A percentile compares a stretch with the other conserved stretches of the same genome.
Evolutionary conservation across 1,284 basidiomycete species (phyloP).

Genomic region (Erythrobasidium hasegawianum): DNA sequence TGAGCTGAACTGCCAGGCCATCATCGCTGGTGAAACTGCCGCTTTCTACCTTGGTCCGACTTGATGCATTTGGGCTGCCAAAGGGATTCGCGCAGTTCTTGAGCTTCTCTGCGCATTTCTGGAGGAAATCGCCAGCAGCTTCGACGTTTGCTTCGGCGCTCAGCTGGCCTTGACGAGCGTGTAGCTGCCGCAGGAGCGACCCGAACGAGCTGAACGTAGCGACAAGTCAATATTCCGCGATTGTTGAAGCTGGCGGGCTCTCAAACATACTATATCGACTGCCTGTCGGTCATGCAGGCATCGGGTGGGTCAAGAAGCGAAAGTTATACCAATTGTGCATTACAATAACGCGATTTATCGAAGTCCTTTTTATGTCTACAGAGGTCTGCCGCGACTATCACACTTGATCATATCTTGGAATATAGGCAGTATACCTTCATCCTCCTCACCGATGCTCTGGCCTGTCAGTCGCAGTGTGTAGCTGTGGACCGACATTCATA

Average conservation of each 20-base stretch:
- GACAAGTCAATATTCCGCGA: neutral
- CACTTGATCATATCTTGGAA: slow-evolving; percentile 11
- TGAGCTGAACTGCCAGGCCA: slow-evolving; percentile 7
- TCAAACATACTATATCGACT: slow-evolving; percentile 20
- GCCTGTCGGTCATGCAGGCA: slow-evolving; percentile 7
- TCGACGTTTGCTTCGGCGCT: slow-evolving; percentile 2
- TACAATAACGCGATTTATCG: neutral
- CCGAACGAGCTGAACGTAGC: slow-evolving; percentile 24
- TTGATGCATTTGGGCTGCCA: neutral
- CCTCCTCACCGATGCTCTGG: slow-evolving; percentile 30
- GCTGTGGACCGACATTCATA: neutral
- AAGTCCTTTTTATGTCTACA: too few relatives aligned
- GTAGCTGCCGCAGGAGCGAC: slow-evolving; percentile 20
- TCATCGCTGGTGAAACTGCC: slow-evolving; percentile 7
- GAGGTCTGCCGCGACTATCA: neutral
- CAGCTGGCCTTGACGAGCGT: slow-evolving; percentile 18
- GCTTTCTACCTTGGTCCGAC: slow-evolving; percentile 20
- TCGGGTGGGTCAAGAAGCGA: slow-evolving; percentile 12
- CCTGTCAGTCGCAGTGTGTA: slow-evolving; percentile 23
- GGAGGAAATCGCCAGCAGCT: slow-evolving; percentile 12
- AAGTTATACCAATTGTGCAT: neutral
- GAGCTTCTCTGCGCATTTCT: slow-evolving; percentile 1
- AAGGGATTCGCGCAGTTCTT: slow-evolving; percentile 10
- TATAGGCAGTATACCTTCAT: slow-evolving; percentile 21
- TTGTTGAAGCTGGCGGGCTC: neutral